A percentile compares a stretch with the other conserved stretches of the same genome.
phyloP scores from a whole-genome alignment of 495 filamentous ascomycete species.

The Penicillium pulvis region DNA sequence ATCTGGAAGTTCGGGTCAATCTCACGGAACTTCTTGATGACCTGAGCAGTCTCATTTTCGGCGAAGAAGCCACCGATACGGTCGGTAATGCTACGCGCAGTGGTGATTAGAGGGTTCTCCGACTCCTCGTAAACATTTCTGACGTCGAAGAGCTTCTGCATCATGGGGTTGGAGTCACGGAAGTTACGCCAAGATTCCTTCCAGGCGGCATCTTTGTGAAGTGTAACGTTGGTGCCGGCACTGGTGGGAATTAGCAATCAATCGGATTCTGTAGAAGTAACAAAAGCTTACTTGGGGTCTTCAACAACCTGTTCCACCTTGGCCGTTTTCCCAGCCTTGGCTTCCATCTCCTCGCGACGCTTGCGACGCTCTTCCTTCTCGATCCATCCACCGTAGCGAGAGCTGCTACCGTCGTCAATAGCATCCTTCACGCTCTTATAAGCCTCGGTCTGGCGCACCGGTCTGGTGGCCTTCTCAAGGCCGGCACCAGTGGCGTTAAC shows the following conservation, averaged over 20 bases:
- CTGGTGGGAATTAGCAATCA: constrained; percentile 49
- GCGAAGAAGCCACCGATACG: constrained; percentile 93
- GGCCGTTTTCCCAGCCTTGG: constrained; percentile 47
- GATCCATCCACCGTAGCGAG: constrained; percentile 91
- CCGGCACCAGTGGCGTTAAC: constrained; percentile 82
- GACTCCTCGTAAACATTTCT: constrained; percentile 90
- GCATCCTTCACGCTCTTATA: constrained; percentile 94
- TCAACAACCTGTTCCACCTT: constrained; percentile 63
- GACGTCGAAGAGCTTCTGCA: constrained; percentile 83
- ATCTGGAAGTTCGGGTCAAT: constrained; percentile 96
- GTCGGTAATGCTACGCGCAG: constrained; percentile 91
- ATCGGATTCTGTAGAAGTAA: not conserved
- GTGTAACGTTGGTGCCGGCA: constrained; percentile 87
- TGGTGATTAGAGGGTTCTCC: constrained; percentile 92
- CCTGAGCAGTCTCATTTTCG: constrained; percentile 94
- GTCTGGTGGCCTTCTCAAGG: constrained; percentile 89
- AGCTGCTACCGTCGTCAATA: constrained; percentile 96
- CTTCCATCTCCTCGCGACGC: constrained; percentile 68
- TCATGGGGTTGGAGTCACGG: constrained; percentile 80
- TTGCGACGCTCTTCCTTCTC: constrained; percentile 91
- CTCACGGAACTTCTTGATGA: constrained; percentile 96
- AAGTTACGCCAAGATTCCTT: constrained; percentile 95
- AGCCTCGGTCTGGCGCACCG: constrained; percentile 89
- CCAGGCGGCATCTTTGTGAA: constrained; percentile 96
- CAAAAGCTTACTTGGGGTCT: constrained; percentile 77